These are phyloP conservation scores for Singerocomus rubriflavus DNA, from an alignment of 1,284 basidiomycete species.

Conservation along the genomic window DNA sequence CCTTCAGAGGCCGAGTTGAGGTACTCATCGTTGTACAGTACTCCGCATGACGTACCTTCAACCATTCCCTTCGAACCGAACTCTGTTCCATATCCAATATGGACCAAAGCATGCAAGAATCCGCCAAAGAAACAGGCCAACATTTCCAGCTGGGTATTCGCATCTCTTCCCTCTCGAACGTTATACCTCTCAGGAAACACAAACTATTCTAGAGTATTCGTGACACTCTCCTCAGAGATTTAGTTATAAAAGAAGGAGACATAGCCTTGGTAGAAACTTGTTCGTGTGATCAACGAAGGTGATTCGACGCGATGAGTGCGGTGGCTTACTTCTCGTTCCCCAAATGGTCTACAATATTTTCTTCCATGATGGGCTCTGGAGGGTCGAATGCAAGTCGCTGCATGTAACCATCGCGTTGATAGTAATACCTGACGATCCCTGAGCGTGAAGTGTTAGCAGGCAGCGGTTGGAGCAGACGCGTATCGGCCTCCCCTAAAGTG, in stretches of 20 bases:
- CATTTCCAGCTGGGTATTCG: conserved; percentile 22
- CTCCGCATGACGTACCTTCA: conserved; percentile 23
- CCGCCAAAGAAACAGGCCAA: conserved; percentile 25
- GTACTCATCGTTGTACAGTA: background rate
- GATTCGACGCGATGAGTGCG: background rate
- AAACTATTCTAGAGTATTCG: conserved; percentile 49
- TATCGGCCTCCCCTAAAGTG: background rate
- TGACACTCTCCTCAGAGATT: conserved; percentile 42
- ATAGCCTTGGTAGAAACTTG: conserved; percentile 58
- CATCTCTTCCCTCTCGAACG: conserved; percentile 25
- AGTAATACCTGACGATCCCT: conserved; percentile 38
- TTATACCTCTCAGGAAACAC: conserved; percentile 57
- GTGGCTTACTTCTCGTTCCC: conserved; percentile 38
- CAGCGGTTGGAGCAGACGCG: background rate
- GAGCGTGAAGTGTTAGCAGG: background rate
- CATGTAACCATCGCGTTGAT: conserved; percentile 31
- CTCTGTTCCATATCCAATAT: conserved; percentile 30
- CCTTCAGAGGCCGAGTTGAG: conserved; percentile 13
- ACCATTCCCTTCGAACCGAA: conserved; percentile 32
- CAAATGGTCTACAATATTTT: conserved; percentile 41
- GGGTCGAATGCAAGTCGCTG: conserved; percentile 37
- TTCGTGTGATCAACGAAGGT: background rate
- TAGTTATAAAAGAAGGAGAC: conserved; percentile 51
- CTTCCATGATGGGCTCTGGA: conserved; percentile 36
- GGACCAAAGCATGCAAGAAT: conserved; percentile 30